Conservation (phyloP, 208 protist species). For the Hexamita inflata region DNA sequence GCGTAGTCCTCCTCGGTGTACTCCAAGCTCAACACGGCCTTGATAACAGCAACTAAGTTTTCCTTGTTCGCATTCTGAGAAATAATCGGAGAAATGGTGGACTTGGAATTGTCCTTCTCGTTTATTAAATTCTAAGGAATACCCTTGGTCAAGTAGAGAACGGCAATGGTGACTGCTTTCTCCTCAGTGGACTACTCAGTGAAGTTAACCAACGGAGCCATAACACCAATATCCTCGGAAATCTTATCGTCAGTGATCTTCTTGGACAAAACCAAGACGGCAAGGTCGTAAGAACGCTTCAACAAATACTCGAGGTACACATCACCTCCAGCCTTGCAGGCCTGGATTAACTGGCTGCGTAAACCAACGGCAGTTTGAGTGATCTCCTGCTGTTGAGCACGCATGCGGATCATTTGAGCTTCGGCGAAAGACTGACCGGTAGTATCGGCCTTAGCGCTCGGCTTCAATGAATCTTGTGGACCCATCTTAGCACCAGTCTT, state of each 20-base stretch:
- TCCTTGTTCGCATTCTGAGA: background rate
- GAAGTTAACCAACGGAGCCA: background rate
- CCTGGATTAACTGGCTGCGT: background rate
- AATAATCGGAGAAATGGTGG: background rate
- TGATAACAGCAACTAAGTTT: background rate
- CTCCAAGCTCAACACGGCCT: background rate
- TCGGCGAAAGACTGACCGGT: background rate
- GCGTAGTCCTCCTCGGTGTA: conserved; percentile 5
- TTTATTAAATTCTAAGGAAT: background rate
- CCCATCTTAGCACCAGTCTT: no score
- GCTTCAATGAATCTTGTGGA: no score
- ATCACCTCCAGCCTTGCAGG: background rate
- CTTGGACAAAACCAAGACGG: background rate
- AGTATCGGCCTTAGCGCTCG: background rate
- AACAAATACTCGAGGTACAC: conserved; percentile 10
- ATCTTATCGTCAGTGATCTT: background rate
- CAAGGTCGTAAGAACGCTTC: background rate
- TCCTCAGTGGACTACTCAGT: background rate
- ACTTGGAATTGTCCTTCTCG: background rate
- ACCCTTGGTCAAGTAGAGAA: background rate
- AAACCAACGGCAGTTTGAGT: background rate
- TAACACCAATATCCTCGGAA: background rate
- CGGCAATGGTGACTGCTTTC: background rate
- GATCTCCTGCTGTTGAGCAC: background rate
- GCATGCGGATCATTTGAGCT: background rate